Evolutionary conservation across 106 monocot species (phyloP).

Genomic region (Apostasia ramifera): DNA sequence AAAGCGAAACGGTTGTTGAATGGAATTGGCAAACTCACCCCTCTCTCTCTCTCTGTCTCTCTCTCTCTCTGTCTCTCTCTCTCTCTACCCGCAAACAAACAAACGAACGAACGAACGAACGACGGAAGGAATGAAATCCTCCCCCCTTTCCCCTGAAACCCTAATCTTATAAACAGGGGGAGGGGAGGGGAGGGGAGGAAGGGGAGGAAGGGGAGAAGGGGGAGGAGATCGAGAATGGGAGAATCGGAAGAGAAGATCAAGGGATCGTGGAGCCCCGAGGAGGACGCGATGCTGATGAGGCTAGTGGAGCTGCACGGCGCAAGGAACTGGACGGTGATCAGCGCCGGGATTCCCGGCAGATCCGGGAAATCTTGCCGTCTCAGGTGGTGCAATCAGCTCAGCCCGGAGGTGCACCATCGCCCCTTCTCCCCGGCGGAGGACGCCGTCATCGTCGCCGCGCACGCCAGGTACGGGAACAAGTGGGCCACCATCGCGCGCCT

Average conservation of each 20-base stretch:
- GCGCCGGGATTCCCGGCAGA: conserved; percentile 21
- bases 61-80: not conserved
- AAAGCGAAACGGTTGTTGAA: conserved; percentile 9
- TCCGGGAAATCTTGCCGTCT: conserved; percentile 37
- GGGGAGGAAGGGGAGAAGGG: not conserved
- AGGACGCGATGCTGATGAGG: conserved; percentile 18
- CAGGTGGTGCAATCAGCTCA: conserved; percentile 36
- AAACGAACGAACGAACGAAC: conserved; percentile 2
- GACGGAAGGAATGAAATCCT: not conserved
- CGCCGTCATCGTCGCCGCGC: conserved; percentile 19
- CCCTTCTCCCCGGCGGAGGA: conserved; percentile 30
- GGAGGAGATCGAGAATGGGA: not conserved
- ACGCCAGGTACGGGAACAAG: conserved; percentile 20
- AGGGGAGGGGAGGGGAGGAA: not conserved
- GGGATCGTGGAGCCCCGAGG: conserved; percentile 33
- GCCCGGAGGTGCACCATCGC: conserved; percentile 28
- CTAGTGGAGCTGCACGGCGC: conserved; percentile 25
- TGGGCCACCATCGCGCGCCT: conserved; percentile 41
- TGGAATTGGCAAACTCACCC: not conserved
- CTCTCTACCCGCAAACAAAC: conserved; percentile 15
- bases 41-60: not conserved
- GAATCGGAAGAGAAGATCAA: conserved; percentile 5
- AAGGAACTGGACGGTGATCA: conserved; percentile 31
- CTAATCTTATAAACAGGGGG: not conserved
- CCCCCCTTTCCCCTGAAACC: not conserved